Evolutionary conservation across 805 yeast species (phyloP), one percentile per base, ranked within the genome.

Genomic region (Zygosaccharomyces bailii): DNA sequence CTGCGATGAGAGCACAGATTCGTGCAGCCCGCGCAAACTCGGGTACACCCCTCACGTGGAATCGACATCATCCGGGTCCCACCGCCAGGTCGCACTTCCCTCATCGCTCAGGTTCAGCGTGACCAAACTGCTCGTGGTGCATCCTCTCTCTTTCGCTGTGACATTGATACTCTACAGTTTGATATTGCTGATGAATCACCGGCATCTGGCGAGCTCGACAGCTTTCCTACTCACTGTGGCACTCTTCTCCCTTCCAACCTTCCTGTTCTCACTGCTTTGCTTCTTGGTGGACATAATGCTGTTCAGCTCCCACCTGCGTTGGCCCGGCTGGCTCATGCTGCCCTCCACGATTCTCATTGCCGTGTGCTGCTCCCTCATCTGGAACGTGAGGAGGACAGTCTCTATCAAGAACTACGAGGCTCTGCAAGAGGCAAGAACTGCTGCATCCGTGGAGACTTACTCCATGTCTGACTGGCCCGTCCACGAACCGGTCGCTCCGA

Each of bases 311-410:
- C 79, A 80, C 57, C 67, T 91, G 43, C 74, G 79, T 43, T 89
- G 88, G 81, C 76, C 83, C 35, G 96, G 96, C 19, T 91, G 97
- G 97, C 68, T 84, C 40, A 75, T 86, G 47, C 67, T 90, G 19
- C 79, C 79, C 0, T 77, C 91, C 1, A 78, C 93, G 0, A 75
- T 84, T 1, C 61, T 82, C 24, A 71, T 82, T 36, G 84, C 91
- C 0, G 50, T 82, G 1, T 72, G 79, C 21, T 80, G 87, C 1
- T 74, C 88, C 1, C 60, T 82, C 51, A 65, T 85, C 14, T 87
- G 96, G 61, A 73, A 86, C 42, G 73, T 84, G 70, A 78, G 90
- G 57, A 70, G 96, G 53, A 74, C 85, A 0, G 76, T 80, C 4
- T 72, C 76, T 2, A 49, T 49, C 14, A 48, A 50, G 34, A 48